Percentiles rank a stretch among this genome's conserved stretches.
These are phyloP conservation scores for Lactarius quietus DNA, from an alignment of 768 basidiomycete species.

Conservation along the genomic window DNA sequence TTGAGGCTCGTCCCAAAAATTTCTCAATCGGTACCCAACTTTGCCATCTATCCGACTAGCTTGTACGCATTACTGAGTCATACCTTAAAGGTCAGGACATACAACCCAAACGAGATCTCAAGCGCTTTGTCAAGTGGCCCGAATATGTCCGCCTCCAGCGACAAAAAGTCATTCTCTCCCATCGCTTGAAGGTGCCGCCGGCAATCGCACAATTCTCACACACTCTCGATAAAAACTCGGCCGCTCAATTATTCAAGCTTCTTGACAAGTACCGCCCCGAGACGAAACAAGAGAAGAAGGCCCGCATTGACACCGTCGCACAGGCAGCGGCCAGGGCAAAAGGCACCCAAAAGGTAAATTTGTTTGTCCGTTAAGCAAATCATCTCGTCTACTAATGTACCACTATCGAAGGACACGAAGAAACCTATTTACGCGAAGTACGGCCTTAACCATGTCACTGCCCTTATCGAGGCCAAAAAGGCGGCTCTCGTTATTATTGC, in stretches of 20 bases:
- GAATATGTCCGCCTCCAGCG: conserved; percentile 97
- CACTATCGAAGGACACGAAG: conserved; percentile 63
- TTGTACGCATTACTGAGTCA: neutral
- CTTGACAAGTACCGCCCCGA: conserved; percentile 96
- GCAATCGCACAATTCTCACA: conserved; percentile 97
- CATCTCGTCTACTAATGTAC: neutral
- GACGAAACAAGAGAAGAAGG: conserved; percentile 96
- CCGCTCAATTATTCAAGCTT: conserved; percentile 96
- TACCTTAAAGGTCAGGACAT: conserved; percentile 80
- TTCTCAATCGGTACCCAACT: conserved; percentile 82
- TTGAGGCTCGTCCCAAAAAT: conserved; percentile 86
- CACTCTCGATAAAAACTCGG: conserved; percentile 99
- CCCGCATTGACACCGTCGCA: conserved; percentile 76
- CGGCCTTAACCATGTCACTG: conserved; percentile 95
- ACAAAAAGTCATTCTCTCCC: conserved; percentile 97
- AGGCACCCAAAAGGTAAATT: conserved; percentile 54
- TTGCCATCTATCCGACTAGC: neutral
- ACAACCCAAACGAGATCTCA: conserved; percentile 84
- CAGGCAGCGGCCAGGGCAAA: conserved; percentile 79
- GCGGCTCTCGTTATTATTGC: conserved; percentile 93
- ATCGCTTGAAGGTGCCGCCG: conserved; percentile 97
- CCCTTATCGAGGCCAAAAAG: conserved; percentile 96
- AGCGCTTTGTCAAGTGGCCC: conserved; percentile 99
- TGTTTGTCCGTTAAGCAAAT: neutral
- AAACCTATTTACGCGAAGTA: conserved; percentile 96